phyloP scores from a whole-genome alignment of 768 basidiomycete genomes.

The Artomyces pyxidatus region DNA sequence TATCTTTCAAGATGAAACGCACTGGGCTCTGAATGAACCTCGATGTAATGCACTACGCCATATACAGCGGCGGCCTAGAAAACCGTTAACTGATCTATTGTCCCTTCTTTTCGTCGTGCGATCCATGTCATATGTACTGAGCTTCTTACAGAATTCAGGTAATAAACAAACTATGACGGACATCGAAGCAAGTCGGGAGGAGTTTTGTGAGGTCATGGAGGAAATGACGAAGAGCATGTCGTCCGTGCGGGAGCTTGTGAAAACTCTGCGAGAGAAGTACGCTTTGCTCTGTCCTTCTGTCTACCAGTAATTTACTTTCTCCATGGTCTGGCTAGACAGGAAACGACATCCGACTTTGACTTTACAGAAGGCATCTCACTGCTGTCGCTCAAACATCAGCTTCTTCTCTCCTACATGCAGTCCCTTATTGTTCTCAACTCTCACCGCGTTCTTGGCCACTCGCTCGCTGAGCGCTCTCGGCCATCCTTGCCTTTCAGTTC shows the following conservation, averaged over 20 bases:
- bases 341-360: slow-evolving; percentile 32
- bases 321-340: slow-evolving; percentile 18
- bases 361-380: slow-evolving; percentile 82
- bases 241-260: slow-evolving; percentile 49
- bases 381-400: slow-evolving; percentile 78
- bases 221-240: slow-evolving; percentile 58
- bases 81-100: slow-evolving; percentile 47
- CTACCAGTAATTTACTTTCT: neutral
- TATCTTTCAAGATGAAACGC: slow-evolving; percentile 39
- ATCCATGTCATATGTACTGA: neutral
- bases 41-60: slow-evolving; percentile 50
- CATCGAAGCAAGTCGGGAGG: slow-evolving; percentile 11
- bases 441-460: slow-evolving; percentile 62
- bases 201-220: slow-evolving; percentile 28
- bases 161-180: too few species aligned
- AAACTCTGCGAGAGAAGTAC: slow-evolving; percentile 48
- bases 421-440: slow-evolving; percentile 67
- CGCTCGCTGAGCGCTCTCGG: slow-evolving; percentile 42
- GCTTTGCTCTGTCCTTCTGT: slow-evolving; percentile 13
- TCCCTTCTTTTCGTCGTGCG: neutral
- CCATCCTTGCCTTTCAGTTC: slow-evolving; percentile 46
- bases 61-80: slow-evolving; percentile 52
- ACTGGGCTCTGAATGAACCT: slow-evolving; percentile 49
- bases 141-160: too few species aligned
- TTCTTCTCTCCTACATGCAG: slow-evolving; percentile 80